Evolutionary conservation across 73 alveolate species (phyloP).

Genomic region (Stentor roeselii): DNA sequence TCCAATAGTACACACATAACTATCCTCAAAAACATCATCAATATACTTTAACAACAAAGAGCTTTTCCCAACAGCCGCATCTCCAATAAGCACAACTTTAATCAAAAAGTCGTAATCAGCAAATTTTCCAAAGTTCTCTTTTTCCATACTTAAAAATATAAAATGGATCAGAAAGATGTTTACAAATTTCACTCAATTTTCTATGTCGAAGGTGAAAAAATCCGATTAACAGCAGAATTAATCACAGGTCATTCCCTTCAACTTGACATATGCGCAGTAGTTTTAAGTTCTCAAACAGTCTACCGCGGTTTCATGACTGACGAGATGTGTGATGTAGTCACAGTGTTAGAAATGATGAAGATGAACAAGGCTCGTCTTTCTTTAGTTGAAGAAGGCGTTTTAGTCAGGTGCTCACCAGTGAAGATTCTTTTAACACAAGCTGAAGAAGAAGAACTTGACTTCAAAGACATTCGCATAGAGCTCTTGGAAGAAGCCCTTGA

Average conservation of each 20-base stretch:
- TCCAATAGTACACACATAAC: conserved; percentile 27
- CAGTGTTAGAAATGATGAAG: conserved; percentile 23
- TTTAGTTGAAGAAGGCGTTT: conserved; percentile 12
- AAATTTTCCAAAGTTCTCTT: not conserved
- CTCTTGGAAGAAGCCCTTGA: conserved; percentile 21
- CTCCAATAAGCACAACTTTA: conserved; percentile 43
- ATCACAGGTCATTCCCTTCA: conserved; percentile 19
- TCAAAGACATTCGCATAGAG: conserved; percentile 18
- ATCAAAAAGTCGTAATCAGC: not conserved
- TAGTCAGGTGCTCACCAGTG: conserved; percentile 21
- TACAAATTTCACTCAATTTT: not conserved
- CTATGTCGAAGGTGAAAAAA: conserved; percentile 20
- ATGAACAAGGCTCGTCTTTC: not conserved
- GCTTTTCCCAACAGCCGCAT: conserved; percentile 48
- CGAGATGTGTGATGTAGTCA: conserved; percentile 25
- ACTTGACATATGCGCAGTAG: conserved; percentile 9
- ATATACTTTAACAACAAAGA: conserved; percentile 39
- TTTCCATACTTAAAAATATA: not conserved
- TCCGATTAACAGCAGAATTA: not conserved
- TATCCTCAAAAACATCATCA: conserved; percentile 6
- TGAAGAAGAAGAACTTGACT: conserved; percentile 15
- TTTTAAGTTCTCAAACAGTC: conserved; percentile 17
- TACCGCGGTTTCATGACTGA: conserved; percentile 24
- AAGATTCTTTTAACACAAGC: conserved; percentile 4
- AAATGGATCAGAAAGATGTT: not conserved